Percentiles rank a stretch among this genome's conserved stretches.
Evolutionary conservation across 2,329 filamentous ascomycete genomes (phyloP).

Genomic region (Cyanodermella asteris): DNA sequence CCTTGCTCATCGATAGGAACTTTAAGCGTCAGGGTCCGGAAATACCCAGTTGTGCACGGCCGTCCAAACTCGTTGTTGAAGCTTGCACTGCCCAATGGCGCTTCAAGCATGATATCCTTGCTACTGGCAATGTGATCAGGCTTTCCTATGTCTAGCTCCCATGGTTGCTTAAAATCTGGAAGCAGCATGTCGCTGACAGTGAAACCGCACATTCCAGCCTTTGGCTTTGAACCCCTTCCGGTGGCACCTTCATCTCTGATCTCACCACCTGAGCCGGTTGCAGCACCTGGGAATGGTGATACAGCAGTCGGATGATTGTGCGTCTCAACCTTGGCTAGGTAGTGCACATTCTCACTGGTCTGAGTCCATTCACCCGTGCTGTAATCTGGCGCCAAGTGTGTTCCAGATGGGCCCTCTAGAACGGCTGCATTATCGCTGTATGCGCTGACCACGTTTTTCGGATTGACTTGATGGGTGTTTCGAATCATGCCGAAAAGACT

Average conservation of each 20-base stretch:
- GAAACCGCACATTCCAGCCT: slow-evolving; percentile 79
- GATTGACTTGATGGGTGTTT: slow-evolving; percentile 65
- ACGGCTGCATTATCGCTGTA: slow-evolving; percentile 99
- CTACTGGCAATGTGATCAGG: slow-evolving; percentile 83
- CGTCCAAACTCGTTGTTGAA: slow-evolving; percentile 79
- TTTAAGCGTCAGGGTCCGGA: slow-evolving; percentile 65
- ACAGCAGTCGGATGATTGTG: slow-evolving; percentile 96
- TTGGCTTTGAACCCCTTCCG: slow-evolving; percentile 75
- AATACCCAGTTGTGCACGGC: slow-evolving; percentile 71
- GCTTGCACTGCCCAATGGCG: slow-evolving; percentile 77
- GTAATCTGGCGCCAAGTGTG: slow-evolving; percentile 74
- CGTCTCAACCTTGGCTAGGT: slow-evolving; percentile 86
- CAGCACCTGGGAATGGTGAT: slow-evolving; percentile 77
- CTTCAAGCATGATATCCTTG: slow-evolving; percentile 93
- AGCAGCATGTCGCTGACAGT: slow-evolving; percentile 89
- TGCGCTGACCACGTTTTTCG: slow-evolving; percentile 70
- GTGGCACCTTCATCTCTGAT: slow-evolving; percentile 92
- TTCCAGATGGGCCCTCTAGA: slow-evolving; percentile 26
- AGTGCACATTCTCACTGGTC: slow-evolving; percentile 67
- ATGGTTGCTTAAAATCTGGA: slow-evolving; percentile 59
- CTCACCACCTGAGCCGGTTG: slow-evolving; percentile 86
- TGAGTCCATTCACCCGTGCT: slow-evolving; percentile 72
- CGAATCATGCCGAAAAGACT: slow-evolving; percentile 91
- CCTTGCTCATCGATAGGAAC: slow-evolving; percentile 38
- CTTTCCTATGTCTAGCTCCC: slow-evolving; percentile 80